phyloP scores from a whole-genome alignment of 371 early-diverging fungal genomes.

The Saksenaea oblongispora region DNA sequence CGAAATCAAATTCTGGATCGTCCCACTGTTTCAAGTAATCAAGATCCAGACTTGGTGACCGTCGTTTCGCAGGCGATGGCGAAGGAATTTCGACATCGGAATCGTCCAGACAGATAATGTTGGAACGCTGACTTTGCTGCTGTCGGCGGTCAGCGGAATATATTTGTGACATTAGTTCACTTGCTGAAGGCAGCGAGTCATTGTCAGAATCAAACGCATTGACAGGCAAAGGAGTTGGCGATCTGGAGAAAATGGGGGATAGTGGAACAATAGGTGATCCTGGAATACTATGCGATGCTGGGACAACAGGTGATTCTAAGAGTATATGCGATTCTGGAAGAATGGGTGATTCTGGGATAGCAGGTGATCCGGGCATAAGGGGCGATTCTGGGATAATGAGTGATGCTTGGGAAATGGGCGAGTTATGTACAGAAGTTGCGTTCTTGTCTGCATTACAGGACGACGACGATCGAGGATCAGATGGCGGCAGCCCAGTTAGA shows the following conservation, averaged over 20 bases:
- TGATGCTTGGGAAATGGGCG: background rate
- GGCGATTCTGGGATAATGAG: background rate
- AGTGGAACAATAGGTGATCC: background rate
- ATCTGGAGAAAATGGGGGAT: background rate
- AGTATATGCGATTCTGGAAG: too few species aligned
- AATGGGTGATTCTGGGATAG: too few species aligned
- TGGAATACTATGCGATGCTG: too few species aligned
- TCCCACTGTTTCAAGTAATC: conserved; percentile 1
- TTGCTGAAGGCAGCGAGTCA: conserved; percentile 16
- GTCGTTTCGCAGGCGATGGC: background rate
- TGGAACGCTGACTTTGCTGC: background rate
- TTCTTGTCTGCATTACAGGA: background rate
- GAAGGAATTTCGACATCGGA: background rate
- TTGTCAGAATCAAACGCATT: conserved; percentile 10
- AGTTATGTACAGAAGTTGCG: background rate
- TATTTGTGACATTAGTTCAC: conserved; percentile 11
- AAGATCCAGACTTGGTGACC: background rate
- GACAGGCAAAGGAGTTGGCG: background rate
- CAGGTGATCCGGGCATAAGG: background rate
- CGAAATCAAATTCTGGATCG: background rate
- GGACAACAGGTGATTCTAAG: too few species aligned
- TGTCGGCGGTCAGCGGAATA: background rate
- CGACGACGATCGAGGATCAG: background rate
- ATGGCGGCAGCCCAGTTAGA: background rate
- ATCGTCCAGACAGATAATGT: background rate